Percentiles rank a stretch among this genome's conserved stretches.
These are phyloP conservation scores for Cystobasidium tubakii DNA, from an alignment of 768 basidiomycete genomes.

Conservation along the genomic window DNA sequence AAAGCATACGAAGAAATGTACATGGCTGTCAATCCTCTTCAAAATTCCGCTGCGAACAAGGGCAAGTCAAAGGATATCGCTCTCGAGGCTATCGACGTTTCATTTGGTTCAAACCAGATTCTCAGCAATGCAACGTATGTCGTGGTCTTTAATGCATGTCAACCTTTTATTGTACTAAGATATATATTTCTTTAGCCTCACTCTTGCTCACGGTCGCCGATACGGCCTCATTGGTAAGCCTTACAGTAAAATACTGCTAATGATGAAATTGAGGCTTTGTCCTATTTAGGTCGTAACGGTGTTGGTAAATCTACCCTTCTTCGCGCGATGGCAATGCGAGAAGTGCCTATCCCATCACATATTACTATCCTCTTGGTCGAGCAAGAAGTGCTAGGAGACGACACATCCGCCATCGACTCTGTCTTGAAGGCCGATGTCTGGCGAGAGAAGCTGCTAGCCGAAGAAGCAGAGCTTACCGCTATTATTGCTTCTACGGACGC, in stretches of 20 bases:
- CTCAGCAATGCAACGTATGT: constrained; percentile 59
- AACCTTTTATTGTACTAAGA: too few relatives aligned
- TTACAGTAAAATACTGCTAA: too few relatives aligned
- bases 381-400: constrained; percentile 94
- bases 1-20: constrained; percentile 83
- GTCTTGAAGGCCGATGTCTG: constrained; percentile 99
- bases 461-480: constrained; percentile 70
- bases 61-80: constrained; percentile 98
- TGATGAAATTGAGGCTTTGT: too few relatives aligned
- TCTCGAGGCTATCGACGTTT: constrained; percentile 88
- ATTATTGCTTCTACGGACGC: constrained; percentile 52
- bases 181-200: constrained; percentile 61
- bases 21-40: constrained; percentile 95
- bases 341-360: constrained; percentile 55
- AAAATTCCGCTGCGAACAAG: constrained; percentile 67
- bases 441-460: constrained; percentile 82
- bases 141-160: not conserved
- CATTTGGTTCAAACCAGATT: constrained; percentile 89
- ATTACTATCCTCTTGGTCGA: constrained; percentile 98
- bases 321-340: constrained; percentile 87
- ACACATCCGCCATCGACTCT: constrained; percentile 82
- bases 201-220: constrained; percentile 78
- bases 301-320: constrained; percentile 95
- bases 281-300: constrained; percentile 59
- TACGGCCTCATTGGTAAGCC: constrained; percentile 72